Conservation (phyloP, 1,284 basidiomycete species). For the Cryptococcus wingfieldii region DNA sequence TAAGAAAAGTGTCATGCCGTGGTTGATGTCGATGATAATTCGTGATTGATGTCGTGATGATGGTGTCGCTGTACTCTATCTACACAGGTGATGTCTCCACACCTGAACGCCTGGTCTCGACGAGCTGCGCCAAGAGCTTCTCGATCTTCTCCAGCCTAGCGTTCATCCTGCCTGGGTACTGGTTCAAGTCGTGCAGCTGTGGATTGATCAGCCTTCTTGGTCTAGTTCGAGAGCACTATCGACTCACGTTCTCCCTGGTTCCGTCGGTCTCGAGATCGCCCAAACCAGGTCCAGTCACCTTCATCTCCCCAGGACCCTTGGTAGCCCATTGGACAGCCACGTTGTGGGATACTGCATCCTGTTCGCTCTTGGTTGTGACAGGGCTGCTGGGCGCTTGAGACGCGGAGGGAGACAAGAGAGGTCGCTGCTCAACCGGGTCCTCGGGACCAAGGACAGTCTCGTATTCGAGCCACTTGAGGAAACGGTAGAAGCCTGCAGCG, state of each 20-base stretch:
- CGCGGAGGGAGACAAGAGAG: neutral
- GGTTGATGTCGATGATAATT: neutral
- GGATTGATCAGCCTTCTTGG: neutral
- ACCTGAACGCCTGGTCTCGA: neutral
- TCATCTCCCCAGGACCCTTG: slow-evolving; percentile 10
- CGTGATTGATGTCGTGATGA: neutral
- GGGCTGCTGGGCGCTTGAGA: neutral
- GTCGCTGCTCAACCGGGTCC: slow-evolving; percentile 2
- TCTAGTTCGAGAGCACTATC: neutral
- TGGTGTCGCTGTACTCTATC: neutral
- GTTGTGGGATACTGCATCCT: neutral
- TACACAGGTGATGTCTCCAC: neutral
- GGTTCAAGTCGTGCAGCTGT: slow-evolving; percentile 32
- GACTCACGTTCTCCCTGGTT: slow-evolving; percentile 17
- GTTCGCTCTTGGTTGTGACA: slow-evolving; percentile 1
- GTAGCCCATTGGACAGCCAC: neutral
- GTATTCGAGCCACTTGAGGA: slow-evolving; percentile 47
- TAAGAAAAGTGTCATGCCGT: neutral
- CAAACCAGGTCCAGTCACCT: slow-evolving; percentile 36
- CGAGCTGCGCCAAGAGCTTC: slow-evolving; percentile 20
- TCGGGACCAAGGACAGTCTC: slow-evolving; percentile 45
- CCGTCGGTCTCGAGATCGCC: slow-evolving; percentile 24
- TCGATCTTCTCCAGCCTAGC: slow-evolving; percentile 29
- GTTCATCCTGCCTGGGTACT: slow-evolving; percentile 14
- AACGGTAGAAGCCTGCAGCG: slow-evolving; percentile 47